phyloP scores from a whole-genome alignment of 2,329 filamentous ascomycete genomes.

The Boeremia lycopersici region DNA sequence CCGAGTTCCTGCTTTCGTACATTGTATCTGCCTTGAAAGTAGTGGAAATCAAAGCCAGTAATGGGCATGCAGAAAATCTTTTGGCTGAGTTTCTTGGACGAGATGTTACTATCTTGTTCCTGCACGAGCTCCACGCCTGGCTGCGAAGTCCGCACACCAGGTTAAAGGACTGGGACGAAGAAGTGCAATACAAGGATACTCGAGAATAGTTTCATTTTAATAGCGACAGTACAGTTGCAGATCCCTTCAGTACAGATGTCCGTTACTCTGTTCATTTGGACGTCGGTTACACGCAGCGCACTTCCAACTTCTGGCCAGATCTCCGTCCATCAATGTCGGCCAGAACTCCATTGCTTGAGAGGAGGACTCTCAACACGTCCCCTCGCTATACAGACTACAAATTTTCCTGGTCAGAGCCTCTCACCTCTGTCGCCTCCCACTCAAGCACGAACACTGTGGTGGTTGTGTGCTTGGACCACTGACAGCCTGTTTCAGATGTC shows the following conservation, averaged over 20 bases:
- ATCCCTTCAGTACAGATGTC: not conserved
- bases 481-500: no score
- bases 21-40: slow-evolving; percentile 82
- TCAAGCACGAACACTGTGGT: not conserved
- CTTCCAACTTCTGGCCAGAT: no score
- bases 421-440: not conserved
- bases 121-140: slow-evolving; percentile 86
- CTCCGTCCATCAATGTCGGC: no score
- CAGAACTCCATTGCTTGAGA: no score
- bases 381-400: no score
- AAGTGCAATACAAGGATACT: slow-evolving; percentile 69
- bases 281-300: no score
- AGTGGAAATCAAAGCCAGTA: slow-evolving; percentile 78
- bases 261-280: no score
- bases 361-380: no score
- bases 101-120: slow-evolving; percentile 73
- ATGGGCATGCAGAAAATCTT: slow-evolving; percentile 79
- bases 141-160: slow-evolving; percentile 77
- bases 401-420: no score
- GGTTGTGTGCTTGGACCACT: no score
- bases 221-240: not conserved
- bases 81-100: slow-evolving; percentile 78
- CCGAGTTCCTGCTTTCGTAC: slow-evolving; percentile 86
- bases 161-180: slow-evolving; percentile 78
- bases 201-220: no score